Evolutionary conservation across 306 rosid genomes (phyloP).

Genomic region (Quercus parvula): DNA sequence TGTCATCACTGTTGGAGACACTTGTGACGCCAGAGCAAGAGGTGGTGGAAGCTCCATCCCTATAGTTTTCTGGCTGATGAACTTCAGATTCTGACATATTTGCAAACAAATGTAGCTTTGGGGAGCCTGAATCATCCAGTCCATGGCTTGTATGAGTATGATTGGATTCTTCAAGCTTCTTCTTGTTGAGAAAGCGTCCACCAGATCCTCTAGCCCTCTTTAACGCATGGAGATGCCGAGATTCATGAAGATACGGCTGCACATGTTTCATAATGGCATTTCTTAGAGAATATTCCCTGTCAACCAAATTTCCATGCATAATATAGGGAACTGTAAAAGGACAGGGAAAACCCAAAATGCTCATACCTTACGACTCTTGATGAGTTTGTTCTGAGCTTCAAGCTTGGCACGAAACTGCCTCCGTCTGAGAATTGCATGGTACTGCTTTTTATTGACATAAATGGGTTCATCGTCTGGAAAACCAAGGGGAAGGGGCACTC

Average conservation of each 20-base stretch:
- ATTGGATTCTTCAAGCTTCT: conserved; percentile 34
- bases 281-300: neutral
- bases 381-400: conserved; percentile 72
- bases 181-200: conserved; percentile 66
- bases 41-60: conserved; percentile 24
- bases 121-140: conserved; percentile 15
- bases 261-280: conserved; percentile 1
- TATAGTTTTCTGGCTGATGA: conserved; percentile 34
- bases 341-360: neutral
- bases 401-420: conserved; percentile 88
- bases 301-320: neutral
- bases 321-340: neutral
- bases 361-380: conserved; percentile 67
- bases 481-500: conserved; percentile 54
- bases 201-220: conserved; percentile 73
- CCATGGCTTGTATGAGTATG: conserved; percentile 17
- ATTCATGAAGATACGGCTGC: conserved; percentile 83
- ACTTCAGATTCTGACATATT: conserved; percentile 28
- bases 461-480: conserved; percentile 45
- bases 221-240: conserved; percentile 69
- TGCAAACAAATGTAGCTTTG: conserved; percentile 24
- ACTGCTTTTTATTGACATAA: conserved; percentile 86
- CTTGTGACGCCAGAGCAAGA: conserved; percentile 34
- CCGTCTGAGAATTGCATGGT: conserved; percentile 84
- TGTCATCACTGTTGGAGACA: conserved; percentile 21